Percentiles rank a stretch among this genome's conserved stretches.
Evolutionary conservation across 208 protist genomes (phyloP).

Genomic region (Crithidia sp.): DNA sequence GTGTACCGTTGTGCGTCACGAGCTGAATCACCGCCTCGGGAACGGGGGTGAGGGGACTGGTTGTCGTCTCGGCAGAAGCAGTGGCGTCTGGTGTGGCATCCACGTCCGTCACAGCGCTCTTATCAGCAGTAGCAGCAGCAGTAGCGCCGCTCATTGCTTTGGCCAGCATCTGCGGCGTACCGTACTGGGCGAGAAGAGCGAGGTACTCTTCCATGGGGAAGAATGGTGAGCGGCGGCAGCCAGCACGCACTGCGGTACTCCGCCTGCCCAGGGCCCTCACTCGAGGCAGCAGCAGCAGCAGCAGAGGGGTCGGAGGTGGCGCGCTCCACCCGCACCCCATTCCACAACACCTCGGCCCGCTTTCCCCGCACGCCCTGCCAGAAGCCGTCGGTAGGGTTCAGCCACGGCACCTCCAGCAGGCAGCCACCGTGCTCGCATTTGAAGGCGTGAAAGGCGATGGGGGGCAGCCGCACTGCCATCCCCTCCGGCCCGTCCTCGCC

Average conservation of each 20-base stretch:
- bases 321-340: conserved; percentile 22
- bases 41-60: conserved; percentile 10
- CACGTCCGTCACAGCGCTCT: conserved; percentile 14
- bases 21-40: conserved; percentile 38
- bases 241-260: conserved; percentile 33
- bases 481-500: conserved; percentile 13
- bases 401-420: conserved; percentile 52
- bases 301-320: neutral
- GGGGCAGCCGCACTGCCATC: conserved; percentile 19
- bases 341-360: conserved; percentile 51
- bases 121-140: neutral
- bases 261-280: neutral
- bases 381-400: conserved; percentile 77
- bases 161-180: conserved; percentile 39
- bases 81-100: conserved; percentile 6
- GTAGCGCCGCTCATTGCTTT: neutral
- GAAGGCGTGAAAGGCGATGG: conserved; percentile 41
- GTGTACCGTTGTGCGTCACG: conserved; percentile 52
- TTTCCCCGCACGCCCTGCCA: conserved; percentile 64
- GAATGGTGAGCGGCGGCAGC: conserved; percentile 68
- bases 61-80: neutral
- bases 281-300: neutral
- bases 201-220: conserved; percentile 83
- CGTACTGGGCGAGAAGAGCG: conserved; percentile 50
- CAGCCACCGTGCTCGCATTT: conserved; percentile 63